These are phyloP conservation scores for Epichloe hybrida DNA, from an alignment of 2,329 filamentous ascomycete species.

Conservation along the genomic window DNA sequence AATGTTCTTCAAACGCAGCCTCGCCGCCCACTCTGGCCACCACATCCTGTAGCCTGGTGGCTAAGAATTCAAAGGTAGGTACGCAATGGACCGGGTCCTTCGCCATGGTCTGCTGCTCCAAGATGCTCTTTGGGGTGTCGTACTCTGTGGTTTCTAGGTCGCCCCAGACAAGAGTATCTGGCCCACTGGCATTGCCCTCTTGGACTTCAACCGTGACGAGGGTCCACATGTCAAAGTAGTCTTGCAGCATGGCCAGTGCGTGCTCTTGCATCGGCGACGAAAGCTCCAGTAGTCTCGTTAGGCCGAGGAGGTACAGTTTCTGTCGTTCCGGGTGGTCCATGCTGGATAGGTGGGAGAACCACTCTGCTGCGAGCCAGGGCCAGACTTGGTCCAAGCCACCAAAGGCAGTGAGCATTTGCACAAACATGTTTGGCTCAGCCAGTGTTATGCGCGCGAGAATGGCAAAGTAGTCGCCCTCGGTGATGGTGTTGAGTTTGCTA, in stretches of 20 bases:
- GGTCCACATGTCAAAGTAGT: slow-evolving; percentile 65
- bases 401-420: slow-evolving; percentile 38
- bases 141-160: slow-evolving; percentile 32
- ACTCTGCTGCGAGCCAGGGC: slow-evolving; percentile 46
- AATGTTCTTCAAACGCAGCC: slow-evolving; percentile 51
- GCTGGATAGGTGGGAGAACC: slow-evolving; percentile 56
- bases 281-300: slow-evolving; percentile 59
- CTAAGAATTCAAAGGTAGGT: slow-evolving; percentile 50
- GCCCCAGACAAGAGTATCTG: slow-evolving; percentile 38
- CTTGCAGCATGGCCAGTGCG: slow-evolving; percentile 50
- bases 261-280: slow-evolving; percentile 43
- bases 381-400: slow-evolving; percentile 37
- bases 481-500: slow-evolving; percentile 56
- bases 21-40: slow-evolving; percentile 51
- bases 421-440: slow-evolving; percentile 55
- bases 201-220: slow-evolving; percentile 53
- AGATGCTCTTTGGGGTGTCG: slow-evolving; percentile 41
- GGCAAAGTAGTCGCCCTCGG: slow-evolving; percentile 74
- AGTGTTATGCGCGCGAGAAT: slow-evolving; percentile 69
- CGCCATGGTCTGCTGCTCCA: slow-evolving; percentile 37
- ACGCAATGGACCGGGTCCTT: slow-evolving; percentile 57
- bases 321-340: slow-evolving; percentile 51
- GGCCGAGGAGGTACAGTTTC: slow-evolving; percentile 60
- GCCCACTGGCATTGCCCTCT: slow-evolving; percentile 39
- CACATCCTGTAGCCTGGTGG: slow-evolving; percentile 43